Evolutionary conservation across 2,329 filamentous ascomycete genomes (phyloP), one percentile per base, ranked within the genome.

Genomic region (Colletotrichum karsti): DNA sequence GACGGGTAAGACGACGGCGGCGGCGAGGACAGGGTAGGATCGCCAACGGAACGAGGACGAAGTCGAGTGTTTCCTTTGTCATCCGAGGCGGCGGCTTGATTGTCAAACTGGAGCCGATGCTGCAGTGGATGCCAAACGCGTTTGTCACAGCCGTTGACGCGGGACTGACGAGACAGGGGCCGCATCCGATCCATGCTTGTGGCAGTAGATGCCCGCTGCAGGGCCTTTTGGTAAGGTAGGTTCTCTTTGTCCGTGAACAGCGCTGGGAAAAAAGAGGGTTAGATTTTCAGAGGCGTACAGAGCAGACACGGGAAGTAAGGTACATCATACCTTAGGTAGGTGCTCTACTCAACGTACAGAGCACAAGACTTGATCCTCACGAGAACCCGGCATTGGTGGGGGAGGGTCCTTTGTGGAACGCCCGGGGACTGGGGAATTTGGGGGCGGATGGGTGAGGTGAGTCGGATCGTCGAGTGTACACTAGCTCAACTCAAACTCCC

Each of bases 201-300:
- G 51, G 51, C 28, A n/a, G n/a, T n/a, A n/a, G n/a, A 50, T 42
- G 42, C 22, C 28, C 50, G 44, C 41, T 42, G 54, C 6, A 20
- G 46, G 28, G 35, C 33, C 28, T 48, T 20, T 20, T 53, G 28
- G 61, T 1, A 46, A n/a, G n/a, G n/a, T n/a, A n/a, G n/a, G n/a
- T n/a, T 13, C n/a, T n/a, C 10, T 58, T 42, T 48, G 44, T 33
- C 44, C 59, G 51, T 42, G 59, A 57, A 55, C 51, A 48, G 64
- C 51, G 33, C 20, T 50, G 59, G 18, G 28, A 13, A 39, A 35
- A 35, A 9, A 30, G 24, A 30, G 8, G 18, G 61, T 46, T 15
- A 39, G 33, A 50, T 35, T 35, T 35, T 15, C 15, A 28, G 5
- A 28, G 46, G n/a, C 12, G 28, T n/a, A 50, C 46, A 12, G 7